Percentiles rank a stretch among this genome's conserved stretches.
These are phyloP conservation scores for Musa acuminata DNA, from an alignment of 176 grass and related monocot species.

Conservation along the genomic window DNA sequence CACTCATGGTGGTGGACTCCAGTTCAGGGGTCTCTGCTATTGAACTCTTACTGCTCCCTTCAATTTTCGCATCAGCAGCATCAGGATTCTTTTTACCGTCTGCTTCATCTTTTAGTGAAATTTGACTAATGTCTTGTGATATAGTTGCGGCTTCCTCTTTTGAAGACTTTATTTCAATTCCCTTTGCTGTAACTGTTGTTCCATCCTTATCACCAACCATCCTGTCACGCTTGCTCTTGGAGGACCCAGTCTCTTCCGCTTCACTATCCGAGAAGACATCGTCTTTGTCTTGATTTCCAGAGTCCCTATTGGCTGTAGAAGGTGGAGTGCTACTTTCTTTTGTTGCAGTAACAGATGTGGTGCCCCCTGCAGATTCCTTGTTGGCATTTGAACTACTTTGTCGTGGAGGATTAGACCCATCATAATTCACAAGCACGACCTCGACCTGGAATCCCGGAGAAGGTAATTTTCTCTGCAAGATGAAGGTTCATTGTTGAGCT, in stretches of 20 bases:
- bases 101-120: conserved; percentile 37
- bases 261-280: conserved; percentile 94
- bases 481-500: neutral
- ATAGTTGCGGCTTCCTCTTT: conserved; percentile 27
- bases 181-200: conserved; percentile 29
- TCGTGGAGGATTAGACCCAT: conserved; percentile 47
- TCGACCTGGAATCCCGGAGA: conserved; percentile 93
- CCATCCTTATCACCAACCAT: conserved; percentile 11
- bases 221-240: conserved; percentile 42
- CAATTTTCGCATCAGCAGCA: conserved; percentile 27
- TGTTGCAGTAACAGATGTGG: conserved; percentile 20
- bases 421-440: conserved; percentile 82
- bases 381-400: conserved; percentile 25
- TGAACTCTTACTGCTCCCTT: conserved; percentile 33
- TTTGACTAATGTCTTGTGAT: conserved; percentile 37
- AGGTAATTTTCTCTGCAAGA: conserved; percentile 76
- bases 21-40: conserved; percentile 8
- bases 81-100: conserved; percentile 34
- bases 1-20: conserved; percentile 62
- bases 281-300: conserved; percentile 60
- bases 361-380: conserved; percentile 29
- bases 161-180: conserved; percentile 32
- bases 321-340: conserved; percentile 33
- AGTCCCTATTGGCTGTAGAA: conserved; percentile 35
- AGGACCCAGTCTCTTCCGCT: conserved; percentile 47